These are phyloP conservation scores for Hygrophila difformis DNA, from an alignment of 257 asterid species.

Conservation along the genomic window DNA sequence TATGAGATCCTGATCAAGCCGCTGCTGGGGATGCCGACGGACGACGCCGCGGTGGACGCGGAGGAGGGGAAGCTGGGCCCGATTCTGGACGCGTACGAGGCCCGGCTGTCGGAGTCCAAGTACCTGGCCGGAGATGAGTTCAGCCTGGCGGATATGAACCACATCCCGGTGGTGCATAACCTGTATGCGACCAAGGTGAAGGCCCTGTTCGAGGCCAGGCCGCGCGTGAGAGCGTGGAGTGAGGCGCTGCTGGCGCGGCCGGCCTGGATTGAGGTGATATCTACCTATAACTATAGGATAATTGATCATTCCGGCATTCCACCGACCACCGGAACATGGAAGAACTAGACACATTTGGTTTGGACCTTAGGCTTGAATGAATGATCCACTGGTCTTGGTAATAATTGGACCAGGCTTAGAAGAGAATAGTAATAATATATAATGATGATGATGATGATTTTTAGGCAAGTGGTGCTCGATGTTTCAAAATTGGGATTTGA, in stretches of 20 bases:
- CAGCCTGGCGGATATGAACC: conserved; percentile 53
- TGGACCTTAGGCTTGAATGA: too few relatives aligned
- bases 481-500: too few relatives aligned
- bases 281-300: too few relatives aligned
- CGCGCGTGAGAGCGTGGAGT: conserved; percentile 45
- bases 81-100: conserved; percentile 52
- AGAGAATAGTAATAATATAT: too few relatives aligned
- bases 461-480: too few relatives aligned
- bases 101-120: conserved; percentile 33
- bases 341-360: too few relatives aligned
- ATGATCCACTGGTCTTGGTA: too few relatives aligned
- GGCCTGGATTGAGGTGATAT: too few relatives aligned
- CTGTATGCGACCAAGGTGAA: conserved; percentile 26
- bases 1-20: conserved; percentile 48
- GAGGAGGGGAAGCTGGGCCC: conserved; percentile 20
- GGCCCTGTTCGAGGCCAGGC: conserved; percentile 31
- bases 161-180: conserved; percentile 33
- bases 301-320: too few relatives aligned
- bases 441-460: too few relatives aligned
- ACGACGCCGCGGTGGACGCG: conserved; percentile 31
- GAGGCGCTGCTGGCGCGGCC: conserved; percentile 50
- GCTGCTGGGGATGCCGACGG: conserved; percentile 25
- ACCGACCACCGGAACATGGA: too few relatives aligned
- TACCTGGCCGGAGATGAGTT: conserved; percentile 46
- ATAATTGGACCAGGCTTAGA: too few relatives aligned